Conservation (phyloP, 306 rosid genomes). For the Cucumis melo region DNA sequence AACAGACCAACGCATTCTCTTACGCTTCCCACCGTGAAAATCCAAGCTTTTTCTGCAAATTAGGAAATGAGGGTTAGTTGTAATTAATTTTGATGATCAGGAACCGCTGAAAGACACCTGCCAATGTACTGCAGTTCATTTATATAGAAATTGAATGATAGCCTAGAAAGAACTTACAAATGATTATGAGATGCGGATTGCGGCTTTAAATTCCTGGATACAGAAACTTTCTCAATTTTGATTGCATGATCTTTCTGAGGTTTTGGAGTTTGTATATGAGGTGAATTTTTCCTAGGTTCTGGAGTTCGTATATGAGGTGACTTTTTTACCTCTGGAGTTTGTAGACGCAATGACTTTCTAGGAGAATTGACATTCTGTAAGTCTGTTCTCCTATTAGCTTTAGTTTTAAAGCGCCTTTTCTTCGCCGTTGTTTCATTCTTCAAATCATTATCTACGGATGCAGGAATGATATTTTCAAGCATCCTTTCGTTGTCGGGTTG, state of each 20-base stretch:
- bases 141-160: background rate
- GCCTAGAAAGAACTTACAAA: constrained; percentile 3
- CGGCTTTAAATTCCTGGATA: background rate
- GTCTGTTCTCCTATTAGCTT: constrained; percentile 10
- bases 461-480: constrained; percentile 11
- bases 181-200: constrained; percentile 5
- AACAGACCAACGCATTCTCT: constrained; percentile 23
- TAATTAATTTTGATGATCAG: background rate
- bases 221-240: constrained; percentile 5
- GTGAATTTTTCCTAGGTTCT: background rate
- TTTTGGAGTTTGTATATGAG: background rate
- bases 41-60: constrained; percentile 19
- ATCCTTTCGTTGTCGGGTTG: constrained; percentile 3
- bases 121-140: background rate
- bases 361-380: background rate
- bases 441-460: constrained; percentile 23
- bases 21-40: constrained; percentile 12
- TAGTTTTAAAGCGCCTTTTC: constrained; percentile 19
- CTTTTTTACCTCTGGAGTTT: background rate
- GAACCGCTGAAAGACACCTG: background rate
- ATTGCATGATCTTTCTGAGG: background rate
- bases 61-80: background rate
- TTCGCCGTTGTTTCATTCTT: background rate
- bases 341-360: background rate
- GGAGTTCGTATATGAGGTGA: background rate